phyloP scores from a whole-genome alignment of 352 stramenopile genomes.

The Phytophthora hybrid region DNA sequence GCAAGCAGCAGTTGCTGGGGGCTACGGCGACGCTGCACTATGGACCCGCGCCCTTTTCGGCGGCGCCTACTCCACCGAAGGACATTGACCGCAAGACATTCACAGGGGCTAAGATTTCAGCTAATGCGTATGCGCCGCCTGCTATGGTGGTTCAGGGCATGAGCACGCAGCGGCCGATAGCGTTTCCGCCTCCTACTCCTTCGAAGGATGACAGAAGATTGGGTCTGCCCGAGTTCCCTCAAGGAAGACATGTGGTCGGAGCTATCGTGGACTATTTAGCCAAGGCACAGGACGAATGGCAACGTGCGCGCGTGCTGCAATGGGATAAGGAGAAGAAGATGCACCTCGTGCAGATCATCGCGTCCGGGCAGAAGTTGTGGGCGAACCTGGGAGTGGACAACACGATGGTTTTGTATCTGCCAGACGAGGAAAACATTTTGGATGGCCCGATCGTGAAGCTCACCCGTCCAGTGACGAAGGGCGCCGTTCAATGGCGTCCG shows the following conservation, averaged over 20 bases:
- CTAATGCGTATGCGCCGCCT: conserved; percentile 48
- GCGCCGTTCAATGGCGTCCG: conserved; percentile 70
- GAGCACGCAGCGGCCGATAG: conserved; percentile 49
- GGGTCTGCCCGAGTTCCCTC: conserved; percentile 65
- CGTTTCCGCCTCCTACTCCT: conserved; percentile 52
- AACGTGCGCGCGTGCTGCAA: conserved; percentile 73
- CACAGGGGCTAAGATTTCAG: conserved; percentile 45
- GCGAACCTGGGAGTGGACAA: conserved; percentile 61
- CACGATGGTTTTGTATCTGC: conserved; percentile 75
- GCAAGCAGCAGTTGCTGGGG: conserved; percentile 56
- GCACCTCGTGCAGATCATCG: conserved; percentile 75
- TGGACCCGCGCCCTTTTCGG: conserved; percentile 25
- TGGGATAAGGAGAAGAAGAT: conserved; percentile 71
- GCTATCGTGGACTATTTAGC: conserved; percentile 81
- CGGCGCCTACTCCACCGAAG: conserved; percentile 9
- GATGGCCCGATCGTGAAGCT: conserved; percentile 71
- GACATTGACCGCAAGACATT: conserved; percentile 43
- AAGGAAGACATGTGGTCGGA: conserved; percentile 53
- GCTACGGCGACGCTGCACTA: conserved; percentile 50
- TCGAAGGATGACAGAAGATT: conserved; percentile 38
- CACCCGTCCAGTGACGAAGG: conserved; percentile 65
- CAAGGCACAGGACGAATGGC: conserved; percentile 74
- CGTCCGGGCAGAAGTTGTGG: conserved; percentile 68
- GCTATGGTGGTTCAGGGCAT: conserved; percentile 55
- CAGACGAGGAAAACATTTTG: conserved; percentile 59